Conservation (phyloP, 164 flowering plant genomes). For the Pachysandra terminalis region DNA sequence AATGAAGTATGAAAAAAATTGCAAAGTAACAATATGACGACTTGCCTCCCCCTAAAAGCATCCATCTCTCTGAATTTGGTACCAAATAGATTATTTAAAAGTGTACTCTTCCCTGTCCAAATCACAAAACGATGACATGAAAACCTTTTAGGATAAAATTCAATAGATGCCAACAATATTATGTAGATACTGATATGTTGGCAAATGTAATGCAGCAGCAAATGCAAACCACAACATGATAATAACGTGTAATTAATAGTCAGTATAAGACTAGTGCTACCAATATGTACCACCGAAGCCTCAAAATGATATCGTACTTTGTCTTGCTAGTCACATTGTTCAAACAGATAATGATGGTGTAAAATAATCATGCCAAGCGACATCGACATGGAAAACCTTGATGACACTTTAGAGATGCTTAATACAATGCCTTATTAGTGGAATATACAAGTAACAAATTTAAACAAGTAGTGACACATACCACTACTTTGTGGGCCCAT, state of each 20-base stretch:
- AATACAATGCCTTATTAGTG: neutral
- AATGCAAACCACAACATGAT: too few species aligned
- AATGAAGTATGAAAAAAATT: neutral
- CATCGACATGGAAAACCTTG: too few species aligned
- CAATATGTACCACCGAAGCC: too few species aligned
- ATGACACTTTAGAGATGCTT: neutral
- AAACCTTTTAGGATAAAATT: neutral
- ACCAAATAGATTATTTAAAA: slow-evolving; percentile 70
- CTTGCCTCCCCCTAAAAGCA: slow-evolving; percentile 89
- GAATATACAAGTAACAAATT: neutral
- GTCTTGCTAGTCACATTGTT: too few species aligned
- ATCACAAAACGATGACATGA: slow-evolving; percentile 6
- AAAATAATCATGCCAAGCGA: too few species aligned
- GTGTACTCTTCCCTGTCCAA: slow-evolving; percentile 85
- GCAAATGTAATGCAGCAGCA: too few species aligned
- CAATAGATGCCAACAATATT: too few species aligned
- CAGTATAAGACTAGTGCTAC: too few species aligned
- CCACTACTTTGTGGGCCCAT: slow-evolving; percentile 99
- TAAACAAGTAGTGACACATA: slow-evolving; percentile 29
- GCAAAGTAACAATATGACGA: neutral
- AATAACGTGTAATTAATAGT: too few species aligned
- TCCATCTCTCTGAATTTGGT: slow-evolving; percentile 98
- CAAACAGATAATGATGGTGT: too few species aligned
- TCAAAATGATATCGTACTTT: too few species aligned
- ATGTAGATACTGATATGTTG: too few species aligned